Base-by-base conservation (phyloP, 2,329 filamentous ascomycete genomes). In the Colletotrichum agaves region DNA sequence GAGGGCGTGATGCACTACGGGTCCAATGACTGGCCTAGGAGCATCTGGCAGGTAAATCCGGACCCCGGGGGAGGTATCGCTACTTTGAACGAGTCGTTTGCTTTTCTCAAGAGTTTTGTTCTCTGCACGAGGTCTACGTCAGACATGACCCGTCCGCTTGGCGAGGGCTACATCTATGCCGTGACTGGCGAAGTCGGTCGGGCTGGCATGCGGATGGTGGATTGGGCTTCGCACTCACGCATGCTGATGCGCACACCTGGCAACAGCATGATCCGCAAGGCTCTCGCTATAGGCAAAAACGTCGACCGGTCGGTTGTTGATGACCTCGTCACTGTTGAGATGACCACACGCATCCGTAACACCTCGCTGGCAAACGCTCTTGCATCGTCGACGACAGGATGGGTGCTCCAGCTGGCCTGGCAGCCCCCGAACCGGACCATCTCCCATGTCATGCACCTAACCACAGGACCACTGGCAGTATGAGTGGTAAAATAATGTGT, bases 1-100 rank as follows among this genome's bases (percentile, higher is more conserved):
- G 27, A 61, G 21, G 71, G 71, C 17, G 56, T 67, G 11, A 46
- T 33, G 7, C 70, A 72, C 57, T 69, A 69, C 49, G 69, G 71
- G 23, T 65, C 59, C 19, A 60, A 59, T 13, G 63, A 71, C 46
- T 66, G 59, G 64, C 63, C 63, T 21, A 35, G 61, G 50, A 68
- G 63, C 59, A 61, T 62, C 13, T 69, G 63, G 63, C 35, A 61
- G 15, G 59, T 71, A 5, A 46, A 56, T 5, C 49, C 59, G 17
- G 63, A 71, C 19, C 63, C 69, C 12, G 59, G 63, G 52, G 46
- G 44, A 19, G 61, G 69, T 23, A 66, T 71, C 67, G 49, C 69
- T 13, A 61, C 70, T 10, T 52, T 70, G 10, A 55, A 61, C 12
- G 67, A 58, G 19, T 69, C 56, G 19, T 44, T 67, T 10, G 62